A percentile compares a stretch with the other conserved stretches of the same genome.
These are phyloP conservation scores for Daedaleopsis sinensis DNA, from an alignment of 768 basidiomycete species.

Conservation along the genomic window DNA sequence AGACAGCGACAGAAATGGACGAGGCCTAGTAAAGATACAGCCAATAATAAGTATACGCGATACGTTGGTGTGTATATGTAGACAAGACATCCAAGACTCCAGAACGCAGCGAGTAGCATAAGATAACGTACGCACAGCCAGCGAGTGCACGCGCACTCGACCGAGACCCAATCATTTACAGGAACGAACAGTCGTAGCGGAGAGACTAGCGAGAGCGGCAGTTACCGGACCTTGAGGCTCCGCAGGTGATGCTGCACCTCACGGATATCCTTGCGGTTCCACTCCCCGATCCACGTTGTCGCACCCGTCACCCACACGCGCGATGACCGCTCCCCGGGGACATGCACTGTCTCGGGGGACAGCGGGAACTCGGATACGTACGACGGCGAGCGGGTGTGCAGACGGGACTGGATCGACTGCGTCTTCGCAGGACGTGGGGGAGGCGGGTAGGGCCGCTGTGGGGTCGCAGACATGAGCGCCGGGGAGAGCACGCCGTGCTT, in stretches of 20 bases:
- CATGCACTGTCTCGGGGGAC: not conserved
- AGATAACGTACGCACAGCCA: no score
- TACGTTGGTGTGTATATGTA: not conserved
- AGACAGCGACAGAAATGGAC: no score
- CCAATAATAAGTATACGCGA: no score
- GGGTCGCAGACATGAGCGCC: not conserved
- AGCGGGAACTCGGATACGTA: not conserved
- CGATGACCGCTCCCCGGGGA: slow-evolving; percentile 12
- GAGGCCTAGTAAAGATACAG: no score
- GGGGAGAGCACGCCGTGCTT: not conserved
- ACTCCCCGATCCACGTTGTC: slow-evolving; percentile 42
- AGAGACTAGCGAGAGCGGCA: not conserved
- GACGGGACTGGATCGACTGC: not conserved
- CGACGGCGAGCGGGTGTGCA: not conserved
- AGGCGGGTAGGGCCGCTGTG: not conserved
- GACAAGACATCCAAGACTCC: not conserved
- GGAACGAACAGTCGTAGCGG: no score
- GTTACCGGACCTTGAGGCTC: slow-evolving; percentile 20
- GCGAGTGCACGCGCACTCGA: no score
- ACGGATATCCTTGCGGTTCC: slow-evolving; percentile 42
- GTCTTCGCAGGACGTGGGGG: no score
- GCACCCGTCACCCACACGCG: slow-evolving; percentile 26
- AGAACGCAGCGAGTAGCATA: no score
- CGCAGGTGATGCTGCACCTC: slow-evolving; percentile 44
- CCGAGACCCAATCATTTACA: no score